These are phyloP conservation scores for Harringtonia aguacate DNA, from an alignment of 2,329 filamentous ascomycete genomes.

Conservation along the genomic window DNA sequence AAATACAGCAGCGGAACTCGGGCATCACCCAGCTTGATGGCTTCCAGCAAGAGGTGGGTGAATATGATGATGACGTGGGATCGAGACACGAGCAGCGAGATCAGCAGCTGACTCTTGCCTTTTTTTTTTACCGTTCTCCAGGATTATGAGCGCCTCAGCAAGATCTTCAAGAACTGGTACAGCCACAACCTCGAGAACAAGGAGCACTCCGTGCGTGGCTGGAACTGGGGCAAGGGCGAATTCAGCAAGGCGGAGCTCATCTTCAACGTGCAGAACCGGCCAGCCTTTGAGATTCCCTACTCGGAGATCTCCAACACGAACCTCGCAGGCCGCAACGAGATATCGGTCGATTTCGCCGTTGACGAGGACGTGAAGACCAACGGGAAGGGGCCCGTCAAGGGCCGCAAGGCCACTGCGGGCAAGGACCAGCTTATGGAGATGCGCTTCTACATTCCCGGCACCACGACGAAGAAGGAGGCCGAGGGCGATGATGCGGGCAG, in stretches of 20 bases:
- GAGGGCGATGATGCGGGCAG: slow-evolving; percentile 63
- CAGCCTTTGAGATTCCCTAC: slow-evolving; percentile 94
- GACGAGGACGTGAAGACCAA: slow-evolving; percentile 65
- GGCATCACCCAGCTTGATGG: slow-evolving; percentile 90
- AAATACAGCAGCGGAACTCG: slow-evolving; percentile 74
- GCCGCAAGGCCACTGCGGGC: slow-evolving; percentile 81
- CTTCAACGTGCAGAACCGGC: slow-evolving; percentile 95
- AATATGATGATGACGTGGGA: too few species aligned
- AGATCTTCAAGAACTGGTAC: slow-evolving; percentile 98
- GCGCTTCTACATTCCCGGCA: slow-evolving; percentile 96
- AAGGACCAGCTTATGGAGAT: slow-evolving; percentile 95
- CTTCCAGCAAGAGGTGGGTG: slow-evolving; percentile 66
- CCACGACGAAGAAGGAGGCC: slow-evolving; percentile 64
- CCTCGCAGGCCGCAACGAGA: slow-evolving; percentile 92
- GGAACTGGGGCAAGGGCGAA: slow-evolving; percentile 99
- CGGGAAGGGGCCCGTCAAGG: slow-evolving; percentile 62
- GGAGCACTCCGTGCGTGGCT: slow-evolving; percentile 89
- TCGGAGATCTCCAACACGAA: slow-evolving; percentile 98
- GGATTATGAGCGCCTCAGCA: slow-evolving; percentile 82
- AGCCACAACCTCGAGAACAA: slow-evolving; percentile 84
- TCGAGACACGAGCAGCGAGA: too few species aligned
- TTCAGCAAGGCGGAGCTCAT: slow-evolving; percentile 90
- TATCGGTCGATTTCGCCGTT: slow-evolving; percentile 86
- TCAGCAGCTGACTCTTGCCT: too few species aligned
- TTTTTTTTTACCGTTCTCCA: slow-evolving; percentile 28